Evolutionary conservation across 768 basidiomycete genomes (phyloP).

Genomic region (Kwoniella dejecticola): DNA sequence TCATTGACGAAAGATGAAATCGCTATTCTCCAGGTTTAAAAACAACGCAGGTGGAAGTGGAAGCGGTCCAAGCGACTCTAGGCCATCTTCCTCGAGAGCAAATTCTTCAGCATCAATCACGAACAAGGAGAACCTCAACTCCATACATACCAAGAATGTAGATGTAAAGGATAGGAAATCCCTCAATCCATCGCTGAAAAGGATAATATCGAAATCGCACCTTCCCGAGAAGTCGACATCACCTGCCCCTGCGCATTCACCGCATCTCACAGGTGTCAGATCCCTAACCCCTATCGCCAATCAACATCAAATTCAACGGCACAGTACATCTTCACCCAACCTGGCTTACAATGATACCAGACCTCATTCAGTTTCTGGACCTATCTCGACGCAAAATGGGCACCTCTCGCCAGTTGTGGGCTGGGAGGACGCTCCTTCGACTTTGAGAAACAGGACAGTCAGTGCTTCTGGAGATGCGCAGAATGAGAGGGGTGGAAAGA

Average conservation of each 20-base stretch:
- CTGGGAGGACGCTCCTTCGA: not conserved
- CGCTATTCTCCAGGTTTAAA: slow-evolving; percentile 17
- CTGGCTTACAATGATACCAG: not conserved
- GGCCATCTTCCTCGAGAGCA: slow-evolving; percentile 1
- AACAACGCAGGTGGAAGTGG: too few species aligned
- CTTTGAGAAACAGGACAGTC: slow-evolving; percentile 10
- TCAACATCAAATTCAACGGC: not conserved
- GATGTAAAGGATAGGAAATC: not conserved
- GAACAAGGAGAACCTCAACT: not conserved
- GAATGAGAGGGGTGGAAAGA: slow-evolving; percentile 32
- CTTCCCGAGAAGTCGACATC: not conserved
- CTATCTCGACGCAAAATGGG: not conserved
- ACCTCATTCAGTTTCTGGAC: slow-evolving; percentile 13
- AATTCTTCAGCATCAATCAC: slow-evolving; percentile 10
- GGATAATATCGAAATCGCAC: not conserved
- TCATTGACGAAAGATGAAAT: slow-evolving; percentile 15
- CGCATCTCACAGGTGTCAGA: not conserved
- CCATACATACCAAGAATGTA: not conserved
- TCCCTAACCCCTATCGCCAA: not conserved
- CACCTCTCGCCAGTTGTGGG: slow-evolving; percentile 7
- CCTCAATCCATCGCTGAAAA: not conserved
- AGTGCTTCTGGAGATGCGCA: slow-evolving; percentile 22
- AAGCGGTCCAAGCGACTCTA: slow-evolving; percentile 6
- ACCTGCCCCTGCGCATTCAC: not conserved
- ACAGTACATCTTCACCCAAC: not conserved